A percentile compares a stretch with the other conserved stretches of the same genome.
phyloP scores from a whole-genome alignment of 2,329 filamentous ascomycete species.

The Phyllosticta paracitricarpa region DNA sequence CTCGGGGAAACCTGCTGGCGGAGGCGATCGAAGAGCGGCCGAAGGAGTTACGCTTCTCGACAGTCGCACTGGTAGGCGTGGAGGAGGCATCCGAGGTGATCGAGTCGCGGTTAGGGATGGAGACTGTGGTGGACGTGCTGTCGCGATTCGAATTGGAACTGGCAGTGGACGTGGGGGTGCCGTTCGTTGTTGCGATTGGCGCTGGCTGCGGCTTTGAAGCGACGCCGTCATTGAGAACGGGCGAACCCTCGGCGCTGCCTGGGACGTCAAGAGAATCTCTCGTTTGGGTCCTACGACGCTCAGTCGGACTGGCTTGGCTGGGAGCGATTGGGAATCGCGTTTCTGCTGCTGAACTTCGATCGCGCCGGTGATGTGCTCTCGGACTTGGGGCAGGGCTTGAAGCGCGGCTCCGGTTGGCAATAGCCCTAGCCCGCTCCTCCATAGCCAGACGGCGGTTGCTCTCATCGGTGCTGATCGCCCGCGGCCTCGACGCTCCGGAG shows the following conservation, averaged over 20 bases:
- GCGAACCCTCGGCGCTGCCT: slow-evolving; percentile 40
- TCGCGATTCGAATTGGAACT: slow-evolving; percentile 12
- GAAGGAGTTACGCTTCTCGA: slow-evolving; percentile 58
- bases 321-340: slow-evolving; percentile 70
- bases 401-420: slow-evolving; percentile 59
- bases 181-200: slow-evolving; percentile 20
- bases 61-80: slow-evolving; percentile 18
- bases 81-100: slow-evolving; percentile 10
- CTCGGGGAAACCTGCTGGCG: slow-evolving; percentile 36
- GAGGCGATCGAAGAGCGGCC: slow-evolving; percentile 35
- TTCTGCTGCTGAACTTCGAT: slow-evolving; percentile 58
- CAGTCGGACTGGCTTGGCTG: slow-evolving; percentile 46
- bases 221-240: slow-evolving; percentile 21
- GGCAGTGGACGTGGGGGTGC: slow-evolving; percentile 19
- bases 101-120: slow-evolving; percentile 11
- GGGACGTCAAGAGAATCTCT: slow-evolving; percentile 74
- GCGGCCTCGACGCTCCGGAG: slow-evolving; percentile 55
- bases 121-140: slow-evolving; percentile 9
- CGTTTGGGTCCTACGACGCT: slow-evolving; percentile 47
- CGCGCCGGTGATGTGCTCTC: slow-evolving; percentile 45
- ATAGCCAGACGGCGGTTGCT: slow-evolving; percentile 88
- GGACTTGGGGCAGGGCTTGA: slow-evolving; percentile 59
- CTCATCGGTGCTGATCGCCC: slow-evolving; percentile 90
- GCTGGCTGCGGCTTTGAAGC: slow-evolving; percentile 2
- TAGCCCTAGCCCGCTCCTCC: slow-evolving; percentile 82